phyloP scores from a whole-genome alignment of 208 protist genomes.

The Trichomonas vaginalis region DNA sequence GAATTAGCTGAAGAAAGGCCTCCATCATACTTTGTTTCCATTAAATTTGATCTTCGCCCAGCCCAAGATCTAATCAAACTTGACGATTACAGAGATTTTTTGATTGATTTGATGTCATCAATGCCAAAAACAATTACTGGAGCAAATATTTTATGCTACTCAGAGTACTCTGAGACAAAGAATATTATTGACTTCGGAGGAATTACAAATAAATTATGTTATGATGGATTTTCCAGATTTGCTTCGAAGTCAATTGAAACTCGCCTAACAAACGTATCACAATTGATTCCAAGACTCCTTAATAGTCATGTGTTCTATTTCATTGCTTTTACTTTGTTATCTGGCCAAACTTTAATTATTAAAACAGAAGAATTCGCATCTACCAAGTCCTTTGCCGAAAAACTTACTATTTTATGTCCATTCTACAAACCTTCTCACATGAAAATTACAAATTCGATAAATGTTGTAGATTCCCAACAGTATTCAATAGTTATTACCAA shows the following conservation, averaged over 20 bases:
- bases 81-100: background rate
- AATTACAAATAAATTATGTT: background rate
- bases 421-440: background rate
- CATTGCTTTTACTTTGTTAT: background rate
- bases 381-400: background rate
- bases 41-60: background rate
- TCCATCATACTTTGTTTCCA: background rate
- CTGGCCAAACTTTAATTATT: background rate
- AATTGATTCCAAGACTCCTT: background rate
- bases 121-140: background rate
- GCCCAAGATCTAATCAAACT: background rate
- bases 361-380: background rate
- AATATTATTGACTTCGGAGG: background rate
- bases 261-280: background rate
- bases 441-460: background rate
- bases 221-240: background rate
- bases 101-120: background rate
- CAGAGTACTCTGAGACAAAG: background rate
- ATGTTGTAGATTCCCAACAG: background rate
- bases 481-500: background rate
- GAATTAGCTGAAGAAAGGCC: background rate
- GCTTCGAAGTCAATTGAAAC: background rate
- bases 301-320: background rate
- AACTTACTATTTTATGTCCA: background rate
- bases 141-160: background rate